phyloP scores from a whole-genome alignment of 2,329 filamentous ascomycete genomes.

The Kalaharituber pfeilii region DNA sequence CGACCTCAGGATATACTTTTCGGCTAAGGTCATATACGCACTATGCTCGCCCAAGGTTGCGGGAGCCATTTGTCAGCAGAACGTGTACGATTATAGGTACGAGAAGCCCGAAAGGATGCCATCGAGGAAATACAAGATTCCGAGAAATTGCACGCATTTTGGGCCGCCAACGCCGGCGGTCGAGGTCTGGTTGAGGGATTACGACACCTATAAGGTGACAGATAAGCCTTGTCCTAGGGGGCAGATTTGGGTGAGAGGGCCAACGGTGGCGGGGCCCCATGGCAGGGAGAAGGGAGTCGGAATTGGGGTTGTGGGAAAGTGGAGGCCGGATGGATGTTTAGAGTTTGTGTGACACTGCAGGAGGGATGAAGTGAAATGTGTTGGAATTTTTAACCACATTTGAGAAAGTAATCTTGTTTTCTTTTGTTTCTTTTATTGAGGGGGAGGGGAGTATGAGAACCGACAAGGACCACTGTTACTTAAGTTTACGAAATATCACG shows the following conservation, averaged over 20 bases:
- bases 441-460: too few relatives aligned
- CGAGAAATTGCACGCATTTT: constrained; percentile 45
- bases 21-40: constrained; percentile 68
- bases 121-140: constrained; percentile 26
- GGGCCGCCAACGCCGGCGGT: constrained; percentile 64
- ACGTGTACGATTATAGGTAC: constrained; percentile 69
- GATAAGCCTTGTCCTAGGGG: constrained; percentile 17
- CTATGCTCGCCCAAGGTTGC: constrained; percentile 69
- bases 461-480: too few relatives aligned
- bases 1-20: constrained; percentile 64
- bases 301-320: constrained; percentile 16
- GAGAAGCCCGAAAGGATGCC: constrained; percentile 27
- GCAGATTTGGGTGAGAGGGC: constrained; percentile 20
- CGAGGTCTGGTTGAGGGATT: constrained; percentile 58
- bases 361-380: neutral
- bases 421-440: neutral
- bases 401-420: neutral
- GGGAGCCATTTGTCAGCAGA: constrained; percentile 73
- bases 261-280: constrained; percentile 13
- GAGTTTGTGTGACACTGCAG: constrained; percentile 4
- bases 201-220: constrained; percentile 37
- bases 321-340: constrained; percentile 17
- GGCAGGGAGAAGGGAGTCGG: constrained; percentile 7
- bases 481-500: too few relatives aligned
- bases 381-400: neutral